Conservation (phyloP, 257 asterid species). For the Paraleonurus japonicus region DNA sequence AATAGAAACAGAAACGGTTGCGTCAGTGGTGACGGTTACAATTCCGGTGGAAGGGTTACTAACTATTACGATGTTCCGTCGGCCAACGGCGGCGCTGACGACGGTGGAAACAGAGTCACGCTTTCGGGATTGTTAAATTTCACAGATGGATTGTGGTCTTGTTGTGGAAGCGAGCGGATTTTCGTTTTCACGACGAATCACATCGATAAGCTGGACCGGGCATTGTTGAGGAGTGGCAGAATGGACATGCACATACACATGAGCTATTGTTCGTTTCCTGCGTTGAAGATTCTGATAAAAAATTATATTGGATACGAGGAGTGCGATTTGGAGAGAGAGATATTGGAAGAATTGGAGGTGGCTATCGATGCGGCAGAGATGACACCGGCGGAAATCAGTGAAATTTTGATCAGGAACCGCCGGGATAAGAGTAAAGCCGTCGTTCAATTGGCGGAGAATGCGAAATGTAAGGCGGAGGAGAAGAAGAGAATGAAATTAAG, state of each 20-base stretch:
- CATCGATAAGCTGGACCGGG: conserved; percentile 68
- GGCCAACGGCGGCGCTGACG: neutral
- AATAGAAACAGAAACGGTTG: conserved; percentile 16
- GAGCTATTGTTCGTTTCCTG: conserved; percentile 61
- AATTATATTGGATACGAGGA: conserved; percentile 51
- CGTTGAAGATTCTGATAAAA: conserved; percentile 56
- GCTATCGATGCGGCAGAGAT: conserved; percentile 50
- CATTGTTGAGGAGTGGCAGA: conserved; percentile 67
- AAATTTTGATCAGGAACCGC: conserved; percentile 36
- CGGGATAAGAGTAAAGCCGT: conserved; percentile 46
- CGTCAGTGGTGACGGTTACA: neutral
- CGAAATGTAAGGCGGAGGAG: conserved; percentile 44
- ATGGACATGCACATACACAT: conserved; percentile 79
- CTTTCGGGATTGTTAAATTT: conserved; percentile 68
- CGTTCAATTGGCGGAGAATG: conserved; percentile 40
- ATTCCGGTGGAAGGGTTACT: neutral
- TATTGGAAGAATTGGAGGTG: conserved; percentile 32
- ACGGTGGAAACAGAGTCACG: conserved; percentile 48
- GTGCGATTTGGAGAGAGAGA: conserved; percentile 31
- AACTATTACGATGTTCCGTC: no score
- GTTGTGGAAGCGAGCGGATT: conserved; percentile 76
- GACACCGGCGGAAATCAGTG: conserved; percentile 79
- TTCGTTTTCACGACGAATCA: conserved; percentile 74
- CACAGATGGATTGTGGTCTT: conserved; percentile 76
- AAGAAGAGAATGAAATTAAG: conserved; percentile 13